phyloP scores from a whole-genome alignment of 345 rosid genomes.

The Capsella bursapastoris region DNA sequence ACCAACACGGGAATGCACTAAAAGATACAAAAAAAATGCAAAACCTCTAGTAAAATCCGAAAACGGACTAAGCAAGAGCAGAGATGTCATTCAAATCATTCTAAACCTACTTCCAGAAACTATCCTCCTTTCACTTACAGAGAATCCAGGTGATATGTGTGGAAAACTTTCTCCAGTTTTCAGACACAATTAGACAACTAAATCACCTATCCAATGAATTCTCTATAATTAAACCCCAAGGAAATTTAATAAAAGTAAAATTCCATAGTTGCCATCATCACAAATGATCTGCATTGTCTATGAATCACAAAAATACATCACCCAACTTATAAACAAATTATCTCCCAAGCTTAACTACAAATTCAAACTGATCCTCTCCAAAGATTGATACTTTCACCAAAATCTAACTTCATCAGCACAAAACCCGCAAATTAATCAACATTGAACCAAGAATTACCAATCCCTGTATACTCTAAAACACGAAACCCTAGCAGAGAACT shows the following conservation, averaged over 20 bases:
- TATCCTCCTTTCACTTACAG: not conserved
- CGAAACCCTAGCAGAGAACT: slow-evolving; percentile 38
- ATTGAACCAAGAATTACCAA: not conserved
- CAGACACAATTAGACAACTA: slow-evolving; percentile 20
- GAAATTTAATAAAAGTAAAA: not conserved
- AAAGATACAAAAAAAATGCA: not conserved
- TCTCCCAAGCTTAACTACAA: slow-evolving; percentile 21
- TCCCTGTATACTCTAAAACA: slow-evolving; percentile 3
- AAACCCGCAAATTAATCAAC: not conserved
- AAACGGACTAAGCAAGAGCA: not conserved
- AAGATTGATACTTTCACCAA: slow-evolving; percentile 25
- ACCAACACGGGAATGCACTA: slow-evolving; percentile 25
- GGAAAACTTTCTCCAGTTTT: slow-evolving; percentile 7
- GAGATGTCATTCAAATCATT: slow-evolving; percentile 2
- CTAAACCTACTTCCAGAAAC: slow-evolving; percentile 17
- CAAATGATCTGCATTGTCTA: slow-evolving; percentile 17
- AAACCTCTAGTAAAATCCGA: slow-evolving; percentile 16
- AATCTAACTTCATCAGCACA: slow-evolving; percentile 35
- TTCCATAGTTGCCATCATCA: slow-evolving; percentile 17
- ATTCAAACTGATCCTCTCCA: slow-evolving; percentile 27
- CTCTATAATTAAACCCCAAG: slow-evolving; percentile 20
- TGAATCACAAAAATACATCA: not conserved
- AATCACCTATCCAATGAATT: slow-evolving; percentile 12
- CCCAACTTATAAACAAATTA: slow-evolving; percentile 20
- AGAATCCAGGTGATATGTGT: not conserved